Evolutionary conservation across 345 rosid genomes (phyloP).

Genomic region (Lenwebbia sp.): DNA sequence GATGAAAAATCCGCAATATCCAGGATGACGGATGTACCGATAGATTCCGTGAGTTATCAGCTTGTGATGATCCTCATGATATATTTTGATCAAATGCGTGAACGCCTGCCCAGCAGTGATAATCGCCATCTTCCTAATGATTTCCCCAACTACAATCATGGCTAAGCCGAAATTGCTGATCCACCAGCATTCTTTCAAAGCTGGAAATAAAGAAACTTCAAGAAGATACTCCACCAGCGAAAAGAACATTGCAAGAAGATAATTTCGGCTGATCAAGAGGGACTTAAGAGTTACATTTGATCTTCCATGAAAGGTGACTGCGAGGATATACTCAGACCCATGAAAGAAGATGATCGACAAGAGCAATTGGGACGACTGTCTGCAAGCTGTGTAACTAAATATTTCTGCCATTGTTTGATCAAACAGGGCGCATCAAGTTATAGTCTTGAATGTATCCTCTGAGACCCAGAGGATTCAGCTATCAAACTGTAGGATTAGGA

Average conservation of each 20-base stretch:
- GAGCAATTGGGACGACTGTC: constrained; percentile 28
- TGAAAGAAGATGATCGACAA: constrained; percentile 34
- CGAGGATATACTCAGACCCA: constrained; percentile 27
- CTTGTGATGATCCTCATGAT: constrained; percentile 26
- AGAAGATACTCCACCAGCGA: constrained; percentile 29
- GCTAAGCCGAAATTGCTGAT: constrained; percentile 28
- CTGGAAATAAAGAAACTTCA: constrained; percentile 28
- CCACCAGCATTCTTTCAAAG: constrained; percentile 31
- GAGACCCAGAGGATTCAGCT: background rate
- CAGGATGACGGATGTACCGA: constrained; percentile 30
- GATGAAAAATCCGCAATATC: constrained; percentile 34
- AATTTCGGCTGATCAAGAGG: constrained; percentile 26
- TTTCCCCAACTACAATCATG: constrained; percentile 25
- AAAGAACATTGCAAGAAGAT: constrained; percentile 26
- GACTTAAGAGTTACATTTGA: constrained; percentile 24
- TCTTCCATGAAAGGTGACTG: constrained; percentile 23
- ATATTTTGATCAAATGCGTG: constrained; percentile 26
- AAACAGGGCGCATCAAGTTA: background rate
- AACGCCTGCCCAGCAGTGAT: constrained; percentile 33
- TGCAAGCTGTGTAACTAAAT: constrained; percentile 20
- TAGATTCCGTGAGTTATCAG: constrained; percentile 32
- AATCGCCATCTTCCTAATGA: constrained; percentile 26
- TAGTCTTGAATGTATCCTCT: background rate
- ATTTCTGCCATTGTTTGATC: constrained; percentile 21
- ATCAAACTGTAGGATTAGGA: background rate